Evolutionary conservation across 495 filamentous ascomycete species (phyloP), one percentile per base, ranked within the genome.

Genomic region (Patellaria atrata): DNA sequence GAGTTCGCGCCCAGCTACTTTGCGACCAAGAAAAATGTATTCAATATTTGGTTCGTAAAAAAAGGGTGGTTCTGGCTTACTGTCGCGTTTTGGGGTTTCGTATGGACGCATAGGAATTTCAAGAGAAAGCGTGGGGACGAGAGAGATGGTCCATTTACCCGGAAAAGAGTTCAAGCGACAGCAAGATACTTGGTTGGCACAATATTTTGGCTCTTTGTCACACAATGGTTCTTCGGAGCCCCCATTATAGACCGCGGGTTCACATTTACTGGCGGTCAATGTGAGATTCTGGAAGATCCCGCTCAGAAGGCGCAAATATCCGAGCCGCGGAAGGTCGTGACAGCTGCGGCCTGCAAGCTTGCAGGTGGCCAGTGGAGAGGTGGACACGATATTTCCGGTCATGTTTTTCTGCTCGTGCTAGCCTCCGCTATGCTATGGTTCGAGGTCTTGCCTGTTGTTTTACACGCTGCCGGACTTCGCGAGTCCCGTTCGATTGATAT

Each of bases 201-300:
- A 41, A 76, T 83, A 57, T 89, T 81, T 79, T 96, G 83, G 68
- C 59, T 43, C 3, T 54, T 82, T 5, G 73, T 80, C 12, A 97
- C 91, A 45, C 89, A 94, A 62, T 94, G 87, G 89, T 94, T 77
- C 53, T 93, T 97, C 46, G 89, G 89, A 0, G 75, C 89, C 14
- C 63, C 82, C 5, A 60, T 96, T 9, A 89, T 94, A 43, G 89
- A 97, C 54, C 70, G 85, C 2, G 67, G 75, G 6, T 97, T 96
- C 41, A 50, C 68, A 10, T 57, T 80, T 44, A 91, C 81, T 0
- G 89, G 89, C 0, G 89, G 89, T 1, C 67, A 66, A 45, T 97
- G 89, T 15, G 50, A 57, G 40, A 9, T 50, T 18, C 17, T 57
- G 44, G 30, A 34, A 4, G 50, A 50, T 13, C 38, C 50, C 26